These are phyloP conservation scores for Phyllosticta citribraziliensis DNA, from an alignment of 2,329 filamentous ascomycete genomes.

Conservation along the genomic window DNA sequence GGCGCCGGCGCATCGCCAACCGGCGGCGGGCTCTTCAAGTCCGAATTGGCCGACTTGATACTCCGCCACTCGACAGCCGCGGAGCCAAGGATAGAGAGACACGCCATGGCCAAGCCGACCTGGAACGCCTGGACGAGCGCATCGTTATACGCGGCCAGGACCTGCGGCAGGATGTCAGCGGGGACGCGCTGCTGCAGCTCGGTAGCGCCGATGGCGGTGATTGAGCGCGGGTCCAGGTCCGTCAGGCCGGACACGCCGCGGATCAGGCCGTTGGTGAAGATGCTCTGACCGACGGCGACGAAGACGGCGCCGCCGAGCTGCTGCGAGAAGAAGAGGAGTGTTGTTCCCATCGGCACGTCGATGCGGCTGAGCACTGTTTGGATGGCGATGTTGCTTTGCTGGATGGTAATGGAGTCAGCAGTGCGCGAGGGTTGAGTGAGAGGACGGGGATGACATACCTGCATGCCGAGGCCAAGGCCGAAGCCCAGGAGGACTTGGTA, in stretches of 20 bases:
- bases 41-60: conserved; percentile 47
- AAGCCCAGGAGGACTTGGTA: conserved; percentile 32
- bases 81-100: conserved; percentile 44
- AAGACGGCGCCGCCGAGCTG: conserved; percentile 40
- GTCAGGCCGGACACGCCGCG: conserved; percentile 21
- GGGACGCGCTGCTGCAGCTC: conserved; percentile 25
- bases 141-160: conserved; percentile 50
- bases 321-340: conserved; percentile 39
- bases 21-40: not conserved
- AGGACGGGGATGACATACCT: not conserved
- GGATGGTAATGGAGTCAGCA: not conserved
- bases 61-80: conserved; percentile 54
- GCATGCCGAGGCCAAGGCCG: conserved; percentile 40
- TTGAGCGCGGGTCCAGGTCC: conserved; percentile 21
- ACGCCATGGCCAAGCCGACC: conserved; percentile 47
- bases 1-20: not conserved
- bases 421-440: not conserved
- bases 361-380: conserved; percentile 33
- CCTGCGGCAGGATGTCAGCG: conserved; percentile 45
- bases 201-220: conserved; percentile 20
- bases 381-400: conserved; percentile 37
- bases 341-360: conserved; percentile 38
- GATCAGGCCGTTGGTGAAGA: conserved; percentile 40
- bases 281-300: conserved; percentile 40
- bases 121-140: conserved; percentile 51